Conservation (phyloP, 202 grass and related monocot species). For the Setaria italica region DNA sequence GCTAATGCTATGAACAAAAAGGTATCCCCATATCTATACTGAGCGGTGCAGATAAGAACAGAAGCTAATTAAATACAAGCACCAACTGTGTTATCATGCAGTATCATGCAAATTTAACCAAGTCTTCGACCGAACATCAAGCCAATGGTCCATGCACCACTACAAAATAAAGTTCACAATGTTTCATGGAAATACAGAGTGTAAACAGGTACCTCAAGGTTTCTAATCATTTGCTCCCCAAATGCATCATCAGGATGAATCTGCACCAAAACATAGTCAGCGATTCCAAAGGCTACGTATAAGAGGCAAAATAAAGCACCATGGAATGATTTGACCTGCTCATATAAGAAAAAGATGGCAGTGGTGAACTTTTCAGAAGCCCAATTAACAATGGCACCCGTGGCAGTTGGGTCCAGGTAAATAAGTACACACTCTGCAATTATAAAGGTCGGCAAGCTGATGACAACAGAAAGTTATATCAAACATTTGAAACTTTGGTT, state of each 20-base stretch:
- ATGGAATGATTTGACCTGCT: constrained; percentile 66
- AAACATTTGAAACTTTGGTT: constrained; percentile 44
- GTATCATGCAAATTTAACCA: constrained; percentile 17
- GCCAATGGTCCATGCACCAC: constrained; percentile 22
- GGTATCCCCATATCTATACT: background rate
- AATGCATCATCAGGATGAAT: constrained; percentile 98
- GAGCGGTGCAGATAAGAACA: constrained; percentile 15
- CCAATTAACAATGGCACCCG: constrained; percentile 78
- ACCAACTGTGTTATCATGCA: background rate
- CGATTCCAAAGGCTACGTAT: constrained; percentile 33
- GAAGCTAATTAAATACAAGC: constrained; percentile 23
- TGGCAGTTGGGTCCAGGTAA: constrained; percentile 86
- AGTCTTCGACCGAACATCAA: background rate
- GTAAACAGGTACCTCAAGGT: constrained; percentile 71
- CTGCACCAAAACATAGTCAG: constrained; percentile 53
- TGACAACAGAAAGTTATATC: constrained; percentile 73
- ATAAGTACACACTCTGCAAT: constrained; percentile 99
- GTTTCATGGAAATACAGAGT: constrained; percentile 15
- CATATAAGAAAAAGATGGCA: constrained; percentile 90
- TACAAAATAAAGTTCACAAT: background rate
- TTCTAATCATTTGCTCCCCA: constrained; percentile 98
- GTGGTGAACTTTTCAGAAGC: constrained; percentile 79
- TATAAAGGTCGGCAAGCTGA: constrained; percentile 99
- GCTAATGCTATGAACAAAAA: constrained; percentile 2
- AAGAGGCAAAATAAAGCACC: constrained; percentile 30